Percentiles rank a stretch among this genome's conserved stretches.
Evolutionary conservation across 495 filamentous ascomycete species (phyloP).

Genomic region (Rhizodiscina lignyota): DNA sequence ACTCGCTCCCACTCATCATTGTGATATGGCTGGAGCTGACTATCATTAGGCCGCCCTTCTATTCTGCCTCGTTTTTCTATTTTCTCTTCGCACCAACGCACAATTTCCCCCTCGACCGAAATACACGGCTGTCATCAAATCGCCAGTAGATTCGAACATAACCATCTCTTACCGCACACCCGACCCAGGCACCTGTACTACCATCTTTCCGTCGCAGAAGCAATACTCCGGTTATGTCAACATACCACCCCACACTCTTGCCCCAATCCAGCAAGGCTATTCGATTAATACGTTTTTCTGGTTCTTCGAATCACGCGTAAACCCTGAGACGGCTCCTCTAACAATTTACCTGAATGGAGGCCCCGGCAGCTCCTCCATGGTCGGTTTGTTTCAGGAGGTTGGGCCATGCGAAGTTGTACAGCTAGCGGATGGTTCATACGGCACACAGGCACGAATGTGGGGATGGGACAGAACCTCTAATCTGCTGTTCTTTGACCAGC

Average conservation of each 20-base stretch:
- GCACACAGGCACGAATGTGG: slow-evolving; percentile 17
- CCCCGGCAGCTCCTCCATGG: slow-evolving; percentile 10
- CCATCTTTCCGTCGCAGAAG: background rate
- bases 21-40: no score
- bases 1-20: no score
- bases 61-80: no score
- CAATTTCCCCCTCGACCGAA: background rate
- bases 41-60: no score
- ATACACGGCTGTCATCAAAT: background rate
- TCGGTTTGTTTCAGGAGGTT: slow-evolving; percentile 14
- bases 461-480: slow-evolving; percentile 13
- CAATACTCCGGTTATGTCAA: background rate
- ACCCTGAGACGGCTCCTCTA: slow-evolving; percentile 23
- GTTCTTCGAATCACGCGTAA: slow-evolving; percentile 28
- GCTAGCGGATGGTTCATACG: slow-evolving; percentile 15
- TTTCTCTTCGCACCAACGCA: background rate
- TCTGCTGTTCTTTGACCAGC: slow-evolving; percentile 27
- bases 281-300: slow-evolving; percentile 35
- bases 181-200: background rate
- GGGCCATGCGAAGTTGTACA: slow-evolving; percentile 16
- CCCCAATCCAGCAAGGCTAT: no score
- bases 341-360: slow-evolving; percentile 42
- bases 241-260: background rate
- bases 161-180: background rate
- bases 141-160: background rate